Evolutionary conservation across 1,139 yeast species (phyloP), one percentile per base, ranked within the genome.

Genomic region (Zygosaccharomyces pseudobailii): DNA sequence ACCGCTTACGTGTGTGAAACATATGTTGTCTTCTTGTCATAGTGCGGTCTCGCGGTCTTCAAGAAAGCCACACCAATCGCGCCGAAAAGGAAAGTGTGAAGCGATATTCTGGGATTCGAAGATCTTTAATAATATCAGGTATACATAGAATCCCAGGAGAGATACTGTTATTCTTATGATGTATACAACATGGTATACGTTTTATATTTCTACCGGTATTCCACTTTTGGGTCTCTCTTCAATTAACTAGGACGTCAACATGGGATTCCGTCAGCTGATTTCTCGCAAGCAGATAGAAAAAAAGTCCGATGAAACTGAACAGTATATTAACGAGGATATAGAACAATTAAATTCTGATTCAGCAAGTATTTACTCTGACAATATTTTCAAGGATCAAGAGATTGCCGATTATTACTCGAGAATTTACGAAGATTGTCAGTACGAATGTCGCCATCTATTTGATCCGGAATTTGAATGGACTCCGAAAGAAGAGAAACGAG

Each of bases 401-500:
- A 67, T 71, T 1, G 78, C 74, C 1, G 68, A 67, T 23, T 67
- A 71, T 55, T 79, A 75, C 57, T 51, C 61, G 5, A 52, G 65
- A 0, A 72, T 47, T 4, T 47, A 47, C 25, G 50, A 43, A 43
- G 51, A 57, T 3, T 61, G 71, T 4, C 37, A 68, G 23, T 75
- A 75, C 53, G 79, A 75, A 52, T 74, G 79, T 48, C 66, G 73
- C 20, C 54, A 57, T 8, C 62, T 65, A 27, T 73, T 73, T 52
- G 80, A 76, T 55, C 74, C 78, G 0, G 66, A 67, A 0, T 69
- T 73, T 24, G 66, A 66, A 8, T 78, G 82, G 81, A 64, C 71
- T 1, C 46, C 53, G 3, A 67, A 65, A 27, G 80, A 77, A 53
- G 80, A 76, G 54, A 62, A 59, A 24, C 63, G 60, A 30, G 58